Percentiles rank a stretch among this genome's conserved stretches.
Evolutionary conservation across 2,329 filamentous ascomycete genomes (phyloP).

Genomic region (Claviceps quebecensis): DNA sequence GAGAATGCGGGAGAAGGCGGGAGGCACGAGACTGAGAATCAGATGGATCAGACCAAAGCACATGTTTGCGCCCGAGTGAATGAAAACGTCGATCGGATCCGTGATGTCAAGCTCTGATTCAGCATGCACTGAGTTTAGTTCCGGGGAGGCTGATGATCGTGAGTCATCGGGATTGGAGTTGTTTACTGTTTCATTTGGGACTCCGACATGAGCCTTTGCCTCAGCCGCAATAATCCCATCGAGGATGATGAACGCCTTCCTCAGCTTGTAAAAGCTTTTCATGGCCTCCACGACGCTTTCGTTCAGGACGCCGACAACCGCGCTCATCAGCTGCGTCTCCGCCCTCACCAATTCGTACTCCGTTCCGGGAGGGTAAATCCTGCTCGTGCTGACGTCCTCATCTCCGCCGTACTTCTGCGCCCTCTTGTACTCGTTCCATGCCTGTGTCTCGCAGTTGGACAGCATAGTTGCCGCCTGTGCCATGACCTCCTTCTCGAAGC

Average conservation of each 20-base stretch:
- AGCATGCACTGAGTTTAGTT: constrained; percentile 27
- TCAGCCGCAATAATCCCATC: constrained; percentile 69
- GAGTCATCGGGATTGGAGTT: constrained; percentile 7
- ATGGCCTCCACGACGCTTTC: constrained; percentile 86
- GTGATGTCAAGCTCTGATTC: constrained; percentile 49
- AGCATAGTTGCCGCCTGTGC: constrained; percentile 62
- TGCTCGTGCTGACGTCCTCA: constrained; percentile 22
- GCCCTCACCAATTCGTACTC: constrained; percentile 79
- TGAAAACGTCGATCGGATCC: constrained; percentile 70
- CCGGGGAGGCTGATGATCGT: constrained; percentile 9
- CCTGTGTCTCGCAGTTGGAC: constrained; percentile 59
- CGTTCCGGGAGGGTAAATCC: constrained; percentile 65
- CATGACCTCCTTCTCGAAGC: constrained; percentile 88
- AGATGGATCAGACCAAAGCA: constrained; percentile 80
- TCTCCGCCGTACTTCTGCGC: constrained; percentile 44
- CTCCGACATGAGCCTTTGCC: constrained; percentile 26
- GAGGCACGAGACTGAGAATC: constrained; percentile 84
- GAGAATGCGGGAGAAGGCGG: constrained; percentile 73
- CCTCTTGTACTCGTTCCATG: constrained; percentile 62
- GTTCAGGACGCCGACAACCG: constrained; percentile 77
- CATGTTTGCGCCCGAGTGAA: constrained; percentile 77
- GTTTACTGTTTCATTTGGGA: constrained; percentile 10
- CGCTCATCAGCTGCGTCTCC: constrained; percentile 77
- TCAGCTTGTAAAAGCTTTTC: constrained; percentile 81
- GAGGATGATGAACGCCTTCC: constrained; percentile 75